Base-by-base conservation (phyloP, 164 flowering plant species). In the Malania oleifera region DNA sequence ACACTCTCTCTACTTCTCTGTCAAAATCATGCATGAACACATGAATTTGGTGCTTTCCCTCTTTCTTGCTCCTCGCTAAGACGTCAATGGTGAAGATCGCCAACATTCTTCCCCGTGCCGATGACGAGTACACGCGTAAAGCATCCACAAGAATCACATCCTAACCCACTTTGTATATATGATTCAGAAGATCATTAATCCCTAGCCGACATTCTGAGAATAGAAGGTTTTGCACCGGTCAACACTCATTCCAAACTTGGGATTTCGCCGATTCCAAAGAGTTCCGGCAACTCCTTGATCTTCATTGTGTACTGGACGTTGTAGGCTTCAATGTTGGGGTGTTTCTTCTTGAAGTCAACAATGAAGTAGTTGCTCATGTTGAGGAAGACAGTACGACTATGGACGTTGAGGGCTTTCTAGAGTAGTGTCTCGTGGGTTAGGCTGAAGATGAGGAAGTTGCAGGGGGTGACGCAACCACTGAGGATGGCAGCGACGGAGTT, bases 361-460 rank as follows among this genome's bases (percentile, higher is more conserved):
- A 88, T 67, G 40, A 61, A 63, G 71, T 69, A 86, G 61, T 79
- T 78, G 75, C 54, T 86, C 51, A 88, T 96, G 72, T 86, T 96
- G 55, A 93, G 66, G 64, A 90, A 83, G 20, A 86, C 77, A 7
- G 99, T 90, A 13, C 84, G 71, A 39, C 97, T 96, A 27, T 62
- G 63, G 78, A 45, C 51, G 72, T 93, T 93, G 31, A 93, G 77
- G 9, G 92, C 76, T 43, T 67, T 66, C 91, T 91, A 93, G 55
- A 93, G 76, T 24, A 81, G 86, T 64, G 89, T 80, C 62, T 93
- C 98, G 76, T 76, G 92, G 51, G 85, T 82, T 52, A 93, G 76
- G 13, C 98, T 96, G 70, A 93, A 93, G 28, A 88, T 51, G 56
- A 93, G 89, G 76, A 93, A 54, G 65, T 90, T 86, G 57, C 89